phyloP scores from a whole-genome alignment of 371 early-diverging fungal genomes.

The Mucor velutinosus region DNA sequence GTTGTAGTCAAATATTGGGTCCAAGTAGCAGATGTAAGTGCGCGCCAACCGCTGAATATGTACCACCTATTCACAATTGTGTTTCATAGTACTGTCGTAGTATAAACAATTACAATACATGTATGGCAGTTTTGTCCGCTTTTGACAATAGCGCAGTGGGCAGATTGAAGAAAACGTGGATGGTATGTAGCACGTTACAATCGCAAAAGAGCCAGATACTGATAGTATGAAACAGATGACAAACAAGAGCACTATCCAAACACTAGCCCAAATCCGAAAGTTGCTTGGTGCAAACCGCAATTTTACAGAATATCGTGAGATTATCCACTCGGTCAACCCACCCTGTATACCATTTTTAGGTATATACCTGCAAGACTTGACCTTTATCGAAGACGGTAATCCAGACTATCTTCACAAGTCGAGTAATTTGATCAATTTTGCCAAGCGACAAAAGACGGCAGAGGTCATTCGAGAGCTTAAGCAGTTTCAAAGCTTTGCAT shows the following conservation, averaged over 20 bases:
- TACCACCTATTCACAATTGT: neutral
- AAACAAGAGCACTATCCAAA: slow-evolving; percentile 50
- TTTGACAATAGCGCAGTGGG: slow-evolving; percentile 89
- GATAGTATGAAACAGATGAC: neutral
- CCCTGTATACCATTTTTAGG: slow-evolving; percentile 94
- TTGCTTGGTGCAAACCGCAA: slow-evolving; percentile 83
- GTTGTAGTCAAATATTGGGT: slow-evolving; percentile 82
- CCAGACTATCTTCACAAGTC: slow-evolving; percentile 69
- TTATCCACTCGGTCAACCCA: slow-evolving; percentile 83
- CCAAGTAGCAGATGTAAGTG: slow-evolving; percentile 72
- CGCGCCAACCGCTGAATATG: neutral
- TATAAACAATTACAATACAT: slow-evolving; percentile 91
- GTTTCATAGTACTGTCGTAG: slow-evolving; percentile 58
- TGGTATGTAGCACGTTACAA: slow-evolving; percentile 24
- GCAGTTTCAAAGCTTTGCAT: slow-evolving; percentile 89
- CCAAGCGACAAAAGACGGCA: slow-evolving; percentile 85
- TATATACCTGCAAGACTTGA: slow-evolving; percentile 87
- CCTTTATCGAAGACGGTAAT: slow-evolving; percentile 94
- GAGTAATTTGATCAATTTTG: slow-evolving; percentile 84
- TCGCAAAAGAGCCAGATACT: neutral
- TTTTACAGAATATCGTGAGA: slow-evolving; percentile 84
- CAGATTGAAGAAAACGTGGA: slow-evolving; percentile 91
- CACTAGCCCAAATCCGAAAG: slow-evolving; percentile 51
- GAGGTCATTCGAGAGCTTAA: slow-evolving; percentile 90
- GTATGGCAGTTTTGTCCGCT: slow-evolving; percentile 88